Evolutionary conservation across 2,329 filamentous ascomycete genomes (phyloP).

Genomic region (Nemania serpens): DNA sequence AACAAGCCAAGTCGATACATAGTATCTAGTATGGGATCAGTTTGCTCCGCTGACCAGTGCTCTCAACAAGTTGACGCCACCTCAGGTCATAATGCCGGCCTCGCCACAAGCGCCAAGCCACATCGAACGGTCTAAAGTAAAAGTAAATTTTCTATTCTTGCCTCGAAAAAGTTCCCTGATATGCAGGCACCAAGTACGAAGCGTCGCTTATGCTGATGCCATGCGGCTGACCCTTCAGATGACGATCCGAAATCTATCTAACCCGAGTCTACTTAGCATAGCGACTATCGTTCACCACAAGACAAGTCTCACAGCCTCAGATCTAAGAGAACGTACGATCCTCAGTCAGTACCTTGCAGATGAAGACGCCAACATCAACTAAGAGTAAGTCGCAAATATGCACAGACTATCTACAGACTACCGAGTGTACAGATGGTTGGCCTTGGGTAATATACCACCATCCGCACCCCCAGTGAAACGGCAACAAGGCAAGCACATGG

Average conservation of each 20-base stretch:
- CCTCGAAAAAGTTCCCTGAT: slow-evolving; percentile 1
- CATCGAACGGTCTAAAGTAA: slow-evolving; percentile 3
- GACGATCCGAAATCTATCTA: slow-evolving; percentile 5
- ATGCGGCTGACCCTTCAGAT: slow-evolving; percentile 15
- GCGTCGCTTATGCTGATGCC: background rate
- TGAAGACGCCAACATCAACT: background rate
- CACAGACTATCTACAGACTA: slow-evolving; percentile 8
- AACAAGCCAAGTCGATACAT: background rate
- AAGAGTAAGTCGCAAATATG: slow-evolving; percentile 1
- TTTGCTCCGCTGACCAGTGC: background rate
- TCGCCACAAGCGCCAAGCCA: slow-evolving; percentile 25
- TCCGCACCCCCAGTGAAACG: slow-evolving; percentile 1
- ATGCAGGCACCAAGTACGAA: slow-evolving; percentile 22
- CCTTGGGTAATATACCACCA: background rate
- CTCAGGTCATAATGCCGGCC: background rate
- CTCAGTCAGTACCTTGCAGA: slow-evolving; percentile 24
- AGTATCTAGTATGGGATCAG: background rate
- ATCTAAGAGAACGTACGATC: background rate
- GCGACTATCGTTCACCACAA: background rate
- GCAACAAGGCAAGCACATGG: slow-evolving; percentile 18
- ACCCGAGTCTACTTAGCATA: background rate
- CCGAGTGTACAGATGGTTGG: no score
- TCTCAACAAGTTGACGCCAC: background rate
- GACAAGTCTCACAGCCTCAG: background rate
- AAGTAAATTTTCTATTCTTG: background rate